Percentiles rank a stretch among this genome's conserved stretches.
phyloP scores from a whole-genome alignment of 164 flowering plant species.

The Kalanchoe fedtschenkoi region DNA sequence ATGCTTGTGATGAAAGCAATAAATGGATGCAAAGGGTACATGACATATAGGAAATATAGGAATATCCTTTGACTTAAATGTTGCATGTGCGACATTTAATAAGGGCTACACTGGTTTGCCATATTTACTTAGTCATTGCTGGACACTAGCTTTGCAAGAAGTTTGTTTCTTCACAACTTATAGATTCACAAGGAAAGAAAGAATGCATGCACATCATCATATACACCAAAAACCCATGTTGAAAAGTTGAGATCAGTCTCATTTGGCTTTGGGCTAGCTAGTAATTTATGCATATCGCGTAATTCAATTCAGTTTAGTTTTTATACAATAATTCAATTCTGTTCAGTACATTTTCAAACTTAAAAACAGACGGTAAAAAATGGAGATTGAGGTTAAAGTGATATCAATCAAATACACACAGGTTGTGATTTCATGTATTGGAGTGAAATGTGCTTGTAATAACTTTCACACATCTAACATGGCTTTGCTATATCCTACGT shows the following conservation, averaged over 20 bases:
- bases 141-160: conserved; percentile 5
- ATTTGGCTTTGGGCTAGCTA: background rate
- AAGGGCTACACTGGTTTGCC: conserved; percentile 1
- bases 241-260: background rate
- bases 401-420: no score
- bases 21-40: conserved; percentile 2
- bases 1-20: conserved; percentile 1
- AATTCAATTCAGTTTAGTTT: no score
- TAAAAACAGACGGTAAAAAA: no score
- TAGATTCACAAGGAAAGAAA: background rate
- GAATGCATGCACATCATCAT: conserved; percentile 4
- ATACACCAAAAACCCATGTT: background rate
- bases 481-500: no score
- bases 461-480: background rate
- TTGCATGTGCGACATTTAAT: conserved; percentile 1
- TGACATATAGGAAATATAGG: background rate
- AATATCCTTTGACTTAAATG: conserved; percentile 7
- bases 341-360: no score
- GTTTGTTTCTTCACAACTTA: background rate
- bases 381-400: no score
- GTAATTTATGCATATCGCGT: background rate
- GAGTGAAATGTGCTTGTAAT: background rate
- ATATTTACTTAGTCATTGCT: conserved; percentile 1
- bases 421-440: background rate
- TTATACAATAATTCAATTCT: no score